Conservation (phyloP, 2,329 filamentous ascomycete species). For the Penicillium sp. region DNA sequence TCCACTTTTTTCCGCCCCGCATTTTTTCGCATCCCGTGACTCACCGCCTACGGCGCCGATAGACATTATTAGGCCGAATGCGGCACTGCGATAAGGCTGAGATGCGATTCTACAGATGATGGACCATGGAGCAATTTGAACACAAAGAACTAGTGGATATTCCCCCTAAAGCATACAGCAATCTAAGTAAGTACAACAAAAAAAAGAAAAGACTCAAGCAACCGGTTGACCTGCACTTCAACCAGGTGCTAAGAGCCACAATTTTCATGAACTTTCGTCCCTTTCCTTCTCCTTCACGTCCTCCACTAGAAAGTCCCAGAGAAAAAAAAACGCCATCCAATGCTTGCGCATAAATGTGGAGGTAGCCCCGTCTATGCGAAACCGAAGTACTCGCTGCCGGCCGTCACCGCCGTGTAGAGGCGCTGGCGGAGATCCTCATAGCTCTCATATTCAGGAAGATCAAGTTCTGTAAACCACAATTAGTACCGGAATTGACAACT, state of each 20-base stretch:
- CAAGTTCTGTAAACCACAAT: constrained; percentile 69
- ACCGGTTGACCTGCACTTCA: constrained; percentile 48
- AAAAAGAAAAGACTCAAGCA: constrained; percentile 11
- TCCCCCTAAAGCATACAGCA: constrained; percentile 19
- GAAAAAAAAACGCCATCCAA: constrained; percentile 40
- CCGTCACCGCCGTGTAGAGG: constrained; percentile 93
- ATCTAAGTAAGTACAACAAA: constrained; percentile 26
- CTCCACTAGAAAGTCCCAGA: constrained; percentile 21
- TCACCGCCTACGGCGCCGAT: constrained; percentile 21
- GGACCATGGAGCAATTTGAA: not conserved
- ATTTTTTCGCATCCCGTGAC: constrained; percentile 29
- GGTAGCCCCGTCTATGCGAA: constrained; percentile 69
- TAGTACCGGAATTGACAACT: constrained; percentile 30
- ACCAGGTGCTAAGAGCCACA: constrained; percentile 18
- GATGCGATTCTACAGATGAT: too few relatives aligned
- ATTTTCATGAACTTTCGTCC: constrained; percentile 12
- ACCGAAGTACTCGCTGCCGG: constrained; percentile 94
- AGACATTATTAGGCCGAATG: not conserved
- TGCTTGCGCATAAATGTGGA: constrained; percentile 34
- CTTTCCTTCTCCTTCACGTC: not conserved
- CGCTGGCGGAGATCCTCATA: constrained; percentile 88
- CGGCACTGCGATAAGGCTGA: not conserved
- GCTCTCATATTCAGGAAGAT: constrained; percentile 96
- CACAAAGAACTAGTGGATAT: constrained; percentile 18
- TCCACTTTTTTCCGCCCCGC: constrained; percentile 20